Conservation (phyloP, 2,329 filamentous ascomycete species). For the Hymenoscyphus salicellus region DNA sequence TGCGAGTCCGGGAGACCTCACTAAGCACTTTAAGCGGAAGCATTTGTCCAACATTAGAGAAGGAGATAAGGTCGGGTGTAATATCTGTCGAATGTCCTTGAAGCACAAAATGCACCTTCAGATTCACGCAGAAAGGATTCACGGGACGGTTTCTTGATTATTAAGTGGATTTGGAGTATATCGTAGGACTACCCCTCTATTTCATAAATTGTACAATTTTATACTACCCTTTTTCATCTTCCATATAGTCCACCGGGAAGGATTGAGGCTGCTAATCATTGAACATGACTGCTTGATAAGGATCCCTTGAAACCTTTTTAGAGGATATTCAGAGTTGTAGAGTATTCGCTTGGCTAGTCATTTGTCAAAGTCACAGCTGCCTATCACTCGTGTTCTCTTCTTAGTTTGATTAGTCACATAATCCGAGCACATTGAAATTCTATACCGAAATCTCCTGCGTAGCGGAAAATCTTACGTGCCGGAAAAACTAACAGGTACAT, state of each 20-base stretch:
- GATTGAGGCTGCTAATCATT: not conserved
- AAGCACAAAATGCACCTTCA: conserved; percentile 22
- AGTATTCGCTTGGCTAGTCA: too few species aligned
- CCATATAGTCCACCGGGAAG: too few species aligned
- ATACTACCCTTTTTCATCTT: too few species aligned
- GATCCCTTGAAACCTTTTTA: not conserved
- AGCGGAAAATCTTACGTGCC: too few species aligned
- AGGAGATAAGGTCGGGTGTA: conserved; percentile 20
- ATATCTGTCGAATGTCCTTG: conserved; percentile 24
- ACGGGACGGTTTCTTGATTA: conserved; percentile 20
- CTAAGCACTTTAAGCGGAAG: conserved; percentile 27
- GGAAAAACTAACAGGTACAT: too few species aligned
- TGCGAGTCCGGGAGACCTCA: conserved; percentile 23
- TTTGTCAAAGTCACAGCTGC: too few species aligned
- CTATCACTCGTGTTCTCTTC: too few species aligned
- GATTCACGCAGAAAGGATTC: conserved; percentile 23
- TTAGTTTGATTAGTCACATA: too few species aligned
- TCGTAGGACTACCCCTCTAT: not conserved
- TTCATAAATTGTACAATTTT: not conserved
- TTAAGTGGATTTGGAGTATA: too few species aligned
- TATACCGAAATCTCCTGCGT: too few species aligned
- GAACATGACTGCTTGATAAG: not conserved
- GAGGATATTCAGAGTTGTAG: not conserved
- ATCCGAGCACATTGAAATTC: too few species aligned
- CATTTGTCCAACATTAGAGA: conserved; percentile 23